Evolutionary conservation across 2,329 filamentous ascomycete genomes (phyloP), one percentile per base, ranked within the genome.

Genomic region (Nigrograna mackinnonii): DNA sequence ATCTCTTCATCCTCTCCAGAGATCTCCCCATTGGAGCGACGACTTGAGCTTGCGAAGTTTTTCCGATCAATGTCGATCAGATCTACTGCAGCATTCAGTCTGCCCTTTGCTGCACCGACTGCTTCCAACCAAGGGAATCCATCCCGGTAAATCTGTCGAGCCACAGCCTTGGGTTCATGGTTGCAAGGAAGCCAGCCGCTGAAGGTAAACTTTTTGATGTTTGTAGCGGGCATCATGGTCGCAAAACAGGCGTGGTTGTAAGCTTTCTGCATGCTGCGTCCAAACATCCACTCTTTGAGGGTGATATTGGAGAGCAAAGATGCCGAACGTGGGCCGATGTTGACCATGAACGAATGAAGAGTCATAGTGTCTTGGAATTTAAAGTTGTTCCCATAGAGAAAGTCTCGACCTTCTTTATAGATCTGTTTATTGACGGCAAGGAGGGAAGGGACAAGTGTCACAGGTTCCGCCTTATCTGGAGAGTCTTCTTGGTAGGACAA

Each of bases 121-220:
- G 59, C 60, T 32, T 70, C 67, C 6, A 70, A 46, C 65, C 64
- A 69, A 4, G 59, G 55, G 21, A 67, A 66, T 0, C 56, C 64
- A 33, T 68, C 59, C 6, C 65, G 67, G 35, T 67, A 70, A 22
- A 69, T 37, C 18, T 60, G 55, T 7, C 53, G 55, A 2, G 66
- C 66, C 4, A 50, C 39, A 6, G 28, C 7, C 22, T 50, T 50
- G 0, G 47, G 11, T 1, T 37, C 19, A 6, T 31, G 11, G 6
- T 42, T 37, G 19, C 36, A 46, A 4, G 44, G 39, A 2, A 56
- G 21, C 1, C 6, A 32, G 5, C 46, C 47, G n/a, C 63, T 51
- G 14, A 67, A 45, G 6, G 41, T 43, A 17, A 70, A 49, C 2
- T 45, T 44, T 11, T 55, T 46, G 24, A 70, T 46, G 17, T 66